Base-by-base conservation (phyloP, 148 eudicot genomes). In the Silene conica region DNA sequence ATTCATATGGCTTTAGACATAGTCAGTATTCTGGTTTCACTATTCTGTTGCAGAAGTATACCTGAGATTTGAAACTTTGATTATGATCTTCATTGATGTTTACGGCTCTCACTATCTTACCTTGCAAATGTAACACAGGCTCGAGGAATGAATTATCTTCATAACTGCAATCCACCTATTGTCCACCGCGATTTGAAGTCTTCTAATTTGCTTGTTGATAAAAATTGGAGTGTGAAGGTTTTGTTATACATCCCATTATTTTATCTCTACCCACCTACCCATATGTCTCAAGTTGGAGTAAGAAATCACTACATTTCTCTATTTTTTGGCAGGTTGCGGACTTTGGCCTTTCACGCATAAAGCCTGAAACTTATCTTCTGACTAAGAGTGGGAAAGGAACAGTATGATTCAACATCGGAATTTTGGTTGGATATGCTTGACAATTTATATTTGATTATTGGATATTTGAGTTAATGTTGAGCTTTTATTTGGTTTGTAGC, bases 151-250 rank as follows among this genome's bases (percentile, higher is more conserved):
- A 92, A 90, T 81, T 89, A 96, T 86, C 97, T 96, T 74, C 99
- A 96, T 77, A 97, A 85, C 72, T 87, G 85, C 84, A 83, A 77
- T 67, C 97, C 97, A 6, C 99, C 99, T 70, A 88, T 96, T 41
- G 75, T 96, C 59, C 99, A 96, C 75, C 91, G 99, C 46, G 97
- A 96, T 84, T 85, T 96, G 78, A 96, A 96, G 86, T 87, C 99
- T 68, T 92, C 99, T 68, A 96, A 96, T 83, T 88, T 96, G 77
- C 90, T 96, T 59, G 99, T 95, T 61, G 97, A 90, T 80, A 92
- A 86, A 80, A 92, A 86, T 74, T 95, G 99, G 99, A 89, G 85
- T 71, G 99, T 95, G 59, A 95, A 95, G 99, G 99, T 92, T 64
- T 74, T 74, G 72, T 69, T 19, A 52, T 52, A 18, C 9, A 50